Base-by-base conservation (phyloP, 1,284 basidiomycete species). In the Trametes versicolor region DNA sequence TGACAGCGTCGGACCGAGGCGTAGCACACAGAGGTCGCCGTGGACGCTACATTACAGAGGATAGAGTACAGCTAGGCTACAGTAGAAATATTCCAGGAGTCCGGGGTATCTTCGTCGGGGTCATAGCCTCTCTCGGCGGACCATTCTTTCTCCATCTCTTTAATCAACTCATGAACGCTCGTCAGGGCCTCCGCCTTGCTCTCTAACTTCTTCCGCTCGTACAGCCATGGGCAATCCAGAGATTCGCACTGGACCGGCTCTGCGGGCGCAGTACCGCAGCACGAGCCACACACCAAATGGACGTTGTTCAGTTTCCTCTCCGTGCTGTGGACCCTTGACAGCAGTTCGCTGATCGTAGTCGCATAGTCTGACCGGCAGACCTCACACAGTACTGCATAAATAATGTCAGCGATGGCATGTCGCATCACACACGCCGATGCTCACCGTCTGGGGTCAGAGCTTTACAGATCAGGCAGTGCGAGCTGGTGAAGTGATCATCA, bases 161-260 rank as follows among this genome's bases (percentile, higher is more conserved):
- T 63, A 10, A 84, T 69, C 27, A 82, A 51, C 53, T 74, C 76
- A n/a, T 74, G 69, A 32, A 83, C 61, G 19, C 73, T 74, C 36
- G 76, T 74, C 36, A 87, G 69, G 45, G 81, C 79, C 52, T 87
- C 87, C 21, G 83, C 77, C 70, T 88, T 88, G 62, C 83, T 80
- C 69, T 90, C 87, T 2, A 87, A 84, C 71, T 87, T 89, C 66
- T 85, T 87, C 23, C 94, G 83, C 37, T 89, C 86, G 71, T 89
- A 98, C 37, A 95, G 76, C 85, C 93, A 91, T 0, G 90, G 85
- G 73, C 96, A 98, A 73, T 97, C 95, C 58, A 94, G 80, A 5
- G 93, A 95, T 72, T 92, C 87, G 77, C 96, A 98, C 50, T 84
- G 77, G 57, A 91, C 85, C 0, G 84, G 81, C 62, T 96, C 94